Evolutionary conservation across 352 stramenopile species (phyloP), one percentile per base, ranked within the genome.

Genomic region (Sclerospora graminicola): DNA sequence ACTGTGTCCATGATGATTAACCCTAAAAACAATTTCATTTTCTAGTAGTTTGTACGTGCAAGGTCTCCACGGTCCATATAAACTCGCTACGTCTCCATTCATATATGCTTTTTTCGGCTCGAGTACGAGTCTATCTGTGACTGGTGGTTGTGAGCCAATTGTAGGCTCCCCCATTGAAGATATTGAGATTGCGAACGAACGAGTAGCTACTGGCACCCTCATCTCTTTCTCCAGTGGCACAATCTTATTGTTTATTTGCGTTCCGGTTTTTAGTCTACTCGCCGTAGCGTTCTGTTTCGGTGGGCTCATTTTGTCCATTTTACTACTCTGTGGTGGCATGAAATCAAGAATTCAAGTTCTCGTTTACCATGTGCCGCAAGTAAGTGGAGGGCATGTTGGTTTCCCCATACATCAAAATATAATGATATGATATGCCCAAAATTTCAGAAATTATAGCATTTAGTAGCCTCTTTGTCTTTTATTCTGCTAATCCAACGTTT

Each of bases 261-360:
- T 55, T 8, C 16, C 49, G 7, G 44, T 45, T 13, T 39, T 55
- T 18, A 55, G 47, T 29, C 47, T 49, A 21, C 44, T 55, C 10
- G 47, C 47, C 18, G 47, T 55, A 38, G 2, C 47, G 47, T 28
- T 39, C 47, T 26, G 47, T 55, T 21, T 54, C 37, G 38, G 46
- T 18, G 46, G 46, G 30, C 48, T 54, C 31, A 54, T 54, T 26
- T 54, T n/a, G n/a, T n/a, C n/a, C n/a, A n/a, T n/a, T n/a, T n/a
- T n/a, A n/a, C n/a, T n/a, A n/a, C n/a, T n/a, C n/a, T n/a, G n/a
- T n/a, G n/a, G n/a, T n/a, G n/a, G n/a, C n/a, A n/a, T n/a, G n/a
- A n/a, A n/a, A n/a, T n/a, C n/a, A n/a, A n/a, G n/a, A n/a, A n/a
- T n/a, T n/a, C n/a, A n/a, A n/a, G n/a, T n/a, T n/a, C n/a, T n/a